Conservation (phyloP, 371 early-diverging fungal species). For the Mucor circinelloides region DNA sequence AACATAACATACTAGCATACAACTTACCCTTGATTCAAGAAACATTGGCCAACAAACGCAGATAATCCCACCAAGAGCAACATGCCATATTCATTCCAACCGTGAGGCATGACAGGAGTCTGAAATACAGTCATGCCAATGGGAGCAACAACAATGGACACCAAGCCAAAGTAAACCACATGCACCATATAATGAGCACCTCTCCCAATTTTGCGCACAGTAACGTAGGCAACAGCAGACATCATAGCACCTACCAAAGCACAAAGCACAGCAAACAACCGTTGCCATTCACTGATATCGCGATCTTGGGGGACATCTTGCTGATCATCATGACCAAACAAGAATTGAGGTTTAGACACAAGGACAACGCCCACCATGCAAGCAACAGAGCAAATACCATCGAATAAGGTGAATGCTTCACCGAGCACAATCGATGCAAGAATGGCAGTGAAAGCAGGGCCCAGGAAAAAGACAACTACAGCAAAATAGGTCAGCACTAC, state of each 20-base stretch:
- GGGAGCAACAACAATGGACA: slow-evolving; percentile 51
- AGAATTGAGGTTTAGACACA: slow-evolving; percentile 66
- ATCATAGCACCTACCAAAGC: slow-evolving; percentile 66
- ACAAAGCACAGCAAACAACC: slow-evolving; percentile 47
- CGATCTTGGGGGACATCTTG: not conserved
- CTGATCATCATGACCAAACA: slow-evolving; percentile 49
- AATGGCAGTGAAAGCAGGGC: slow-evolving; percentile 76
- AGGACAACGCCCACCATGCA: slow-evolving; percentile 70
- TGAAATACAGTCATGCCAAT: slow-evolving; percentile 46
- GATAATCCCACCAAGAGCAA: slow-evolving; percentile 56
- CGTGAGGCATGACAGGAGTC: slow-evolving; percentile 31
- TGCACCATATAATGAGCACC: slow-evolving; percentile 73
- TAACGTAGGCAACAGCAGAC: slow-evolving; percentile 69
- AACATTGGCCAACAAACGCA: slow-evolving; percentile 77
- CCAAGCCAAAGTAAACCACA: slow-evolving; percentile 72
- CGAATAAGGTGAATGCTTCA: slow-evolving; percentile 68
- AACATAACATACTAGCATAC: no score
- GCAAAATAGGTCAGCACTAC: not conserved
- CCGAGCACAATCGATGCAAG: slow-evolving; percentile 63
- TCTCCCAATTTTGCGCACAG: slow-evolving; percentile 73
- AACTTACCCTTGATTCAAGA: slow-evolving; percentile 67
- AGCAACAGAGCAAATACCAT: slow-evolving; percentile 53
- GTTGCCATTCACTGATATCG: slow-evolving; percentile 16
- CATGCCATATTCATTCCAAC: slow-evolving; percentile 33
- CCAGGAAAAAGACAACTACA: slow-evolving; percentile 72